Conservation (phyloP, 2,329 filamentous ascomycete species). For the Paracorniculantispora psalliotae region DNA sequence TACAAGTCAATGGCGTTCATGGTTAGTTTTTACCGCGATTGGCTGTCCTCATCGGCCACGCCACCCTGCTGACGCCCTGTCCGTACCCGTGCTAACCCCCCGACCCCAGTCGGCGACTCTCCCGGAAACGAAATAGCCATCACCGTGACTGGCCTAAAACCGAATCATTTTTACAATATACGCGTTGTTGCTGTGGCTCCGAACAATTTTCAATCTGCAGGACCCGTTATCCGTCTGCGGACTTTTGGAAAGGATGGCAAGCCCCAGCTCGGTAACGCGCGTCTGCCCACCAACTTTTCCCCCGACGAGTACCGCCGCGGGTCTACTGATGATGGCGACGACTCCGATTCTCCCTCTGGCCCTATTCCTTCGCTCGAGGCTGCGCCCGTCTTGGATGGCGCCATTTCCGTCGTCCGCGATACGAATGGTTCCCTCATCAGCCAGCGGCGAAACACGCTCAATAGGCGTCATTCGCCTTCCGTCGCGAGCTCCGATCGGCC, state of each 20-base stretch:
- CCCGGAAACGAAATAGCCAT: constrained; percentile 55
- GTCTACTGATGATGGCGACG: constrained; percentile 40
- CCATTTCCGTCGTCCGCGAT: constrained; percentile 61
- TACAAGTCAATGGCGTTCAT: constrained; percentile 90
- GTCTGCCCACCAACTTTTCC: constrained; percentile 52
- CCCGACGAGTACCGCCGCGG: constrained; percentile 44
- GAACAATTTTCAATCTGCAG: constrained; percentile 89
- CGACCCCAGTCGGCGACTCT: constrained; percentile 69
- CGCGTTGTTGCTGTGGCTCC: constrained; percentile 87
- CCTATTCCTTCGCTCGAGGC: constrained; percentile 57
- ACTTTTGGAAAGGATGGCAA: constrained; percentile 65
- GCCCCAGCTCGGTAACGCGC: constrained; percentile 53
- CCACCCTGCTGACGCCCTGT: not conserved
- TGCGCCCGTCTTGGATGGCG: constrained; percentile 55
- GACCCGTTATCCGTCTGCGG: constrained; percentile 75
- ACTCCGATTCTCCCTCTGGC: constrained; percentile 40
- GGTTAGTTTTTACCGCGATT: constrained; percentile 48
- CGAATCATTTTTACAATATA: constrained; percentile 87
- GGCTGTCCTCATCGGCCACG: not conserved
- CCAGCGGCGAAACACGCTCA: constrained; percentile 52
- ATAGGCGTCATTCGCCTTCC: constrained; percentile 70
- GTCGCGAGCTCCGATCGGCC: constrained; percentile 51
- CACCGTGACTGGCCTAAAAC: constrained; percentile 80
- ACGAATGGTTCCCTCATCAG: constrained; percentile 40
- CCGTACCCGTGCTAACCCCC: not conserved